Evolutionary conservation across 176 grass and related monocot species (phyloP), one percentile per base, ranked within the genome.

Genomic region (Oryza coarctata): DNA sequence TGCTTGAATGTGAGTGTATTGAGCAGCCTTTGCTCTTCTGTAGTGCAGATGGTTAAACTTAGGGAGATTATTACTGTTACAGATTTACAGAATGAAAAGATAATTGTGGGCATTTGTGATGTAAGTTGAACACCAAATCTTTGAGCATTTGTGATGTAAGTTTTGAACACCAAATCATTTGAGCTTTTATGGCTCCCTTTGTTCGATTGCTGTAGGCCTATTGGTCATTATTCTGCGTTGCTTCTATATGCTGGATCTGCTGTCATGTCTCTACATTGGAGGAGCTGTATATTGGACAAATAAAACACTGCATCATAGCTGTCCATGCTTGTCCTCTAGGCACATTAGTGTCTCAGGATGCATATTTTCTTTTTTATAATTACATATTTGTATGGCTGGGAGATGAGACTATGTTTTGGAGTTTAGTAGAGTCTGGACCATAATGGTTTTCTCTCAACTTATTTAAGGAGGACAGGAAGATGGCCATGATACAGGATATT

Each of bases 381-480:
- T 64, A 26, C 17, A 7, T 61, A 13, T 71, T 71, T 85, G 20
- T 45, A 43, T 36, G 9, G 7, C 40, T 47, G 60, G 40, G 0
- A 26, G 39, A 73, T 65, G 17, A 32, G 39, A 36, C 38, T 80
- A 26, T 73, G 31, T 0, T 66, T 44, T 74, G 17, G 80, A 78
- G 33, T 58, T 78, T 58, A 23, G 7, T 58, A 14, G 3, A 81
- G 23, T 71, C 49, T 22, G 61, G 5, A 49, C 49, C 23, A 80
- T 79, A 70, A 88, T 34, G 32, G 60, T 26, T 70, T 58, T 77
- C 15, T 76, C 78, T 17, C 84, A 20, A 65, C 30, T 89, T 93
- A 76, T 74, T 90, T 77, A 94, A 98, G 95, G 95, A 91, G 84
- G 90, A 90, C 39, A 91, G 79, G 79, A 95, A 93, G 66, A 52